Evolutionary conservation across 2,329 filamentous ascomycete genomes (phyloP).

Genomic region (Sporothrix globosa): DNA sequence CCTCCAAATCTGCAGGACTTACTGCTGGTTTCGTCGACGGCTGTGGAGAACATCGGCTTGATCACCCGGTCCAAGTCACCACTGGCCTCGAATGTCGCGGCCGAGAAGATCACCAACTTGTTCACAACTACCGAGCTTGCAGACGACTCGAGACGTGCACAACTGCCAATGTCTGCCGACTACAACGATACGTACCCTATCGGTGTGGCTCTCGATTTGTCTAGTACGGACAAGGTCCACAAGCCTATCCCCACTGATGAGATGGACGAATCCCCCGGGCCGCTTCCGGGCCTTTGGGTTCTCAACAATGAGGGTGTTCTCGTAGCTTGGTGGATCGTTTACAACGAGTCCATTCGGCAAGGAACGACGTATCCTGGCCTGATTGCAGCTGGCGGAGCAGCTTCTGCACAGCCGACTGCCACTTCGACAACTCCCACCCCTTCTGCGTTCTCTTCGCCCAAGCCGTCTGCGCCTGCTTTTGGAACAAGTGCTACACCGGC

Average conservation of each 20-base stretch:
- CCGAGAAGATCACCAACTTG: slow-evolving; percentile 63
- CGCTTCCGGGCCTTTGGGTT: slow-evolving; percentile 80
- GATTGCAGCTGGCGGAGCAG: slow-evolving; percentile 49
- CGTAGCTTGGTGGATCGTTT: slow-evolving; percentile 87
- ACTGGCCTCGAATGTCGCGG: slow-evolving; percentile 62
- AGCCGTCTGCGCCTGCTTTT: slow-evolving; percentile 43
- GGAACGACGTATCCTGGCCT: slow-evolving; percentile 75
- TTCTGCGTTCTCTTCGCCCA: slow-evolving; percentile 39
- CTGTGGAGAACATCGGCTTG: slow-evolving; percentile 76
- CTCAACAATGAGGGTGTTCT: slow-evolving; percentile 89
- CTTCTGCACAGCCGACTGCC: slow-evolving; percentile 14
- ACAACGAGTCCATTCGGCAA: slow-evolving; percentile 79
- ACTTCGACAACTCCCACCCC: slow-evolving; percentile 38
- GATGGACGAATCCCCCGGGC: slow-evolving; percentile 75
- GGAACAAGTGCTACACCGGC: slow-evolving; percentile 34
- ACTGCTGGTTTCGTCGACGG: slow-evolving; percentile 79
- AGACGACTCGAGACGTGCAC: slow-evolving; percentile 74
- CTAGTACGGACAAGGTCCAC: slow-evolving; percentile 74
- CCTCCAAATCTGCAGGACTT: slow-evolving; percentile 78
- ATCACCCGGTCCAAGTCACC: slow-evolving; percentile 73
- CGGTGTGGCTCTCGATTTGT: slow-evolving; percentile 82
- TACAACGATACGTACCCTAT: slow-evolving; percentile 75
- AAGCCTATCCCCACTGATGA: slow-evolving; percentile 78
- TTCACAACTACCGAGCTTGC: slow-evolving; percentile 74
- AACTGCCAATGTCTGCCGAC: slow-evolving; percentile 70